Evolutionary conservation across 176 grass and related monocot species (phyloP), one percentile per base, ranked within the genome.

Genomic region (Carex pumila): DNA sequence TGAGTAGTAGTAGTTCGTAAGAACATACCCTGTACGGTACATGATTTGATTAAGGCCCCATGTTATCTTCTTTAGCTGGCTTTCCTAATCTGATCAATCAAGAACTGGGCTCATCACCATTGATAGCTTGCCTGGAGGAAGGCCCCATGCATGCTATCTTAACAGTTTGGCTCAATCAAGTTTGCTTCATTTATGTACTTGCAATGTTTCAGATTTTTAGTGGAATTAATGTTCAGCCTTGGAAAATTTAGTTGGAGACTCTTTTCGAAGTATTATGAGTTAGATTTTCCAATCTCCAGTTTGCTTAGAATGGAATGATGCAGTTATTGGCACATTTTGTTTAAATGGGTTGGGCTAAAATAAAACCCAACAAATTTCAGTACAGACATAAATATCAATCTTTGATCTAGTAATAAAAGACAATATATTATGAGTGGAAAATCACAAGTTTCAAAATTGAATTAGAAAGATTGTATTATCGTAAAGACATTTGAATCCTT

Each of bases 1-100:
- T 36, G 47, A 49, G 47, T 1, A 81, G 53, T 37, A 30, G 13
- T 83, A 36, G 32, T 83, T 65, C 7, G 7, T 9, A 61, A n/a
- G n/a, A n/a, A n/a, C 21, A 32, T 17, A 22, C 22, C 57, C 55
- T 8, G 80, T 83, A 83, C 80, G 30, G 41, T 83, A 83, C 80
- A 83, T 25, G 19, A 81, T n/a, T 65, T 81, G 34, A 82, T 82
- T 65, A 64, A 83, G 62, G 45, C 41, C 64, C 80, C 80, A 83
- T 83, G 58, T 69, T 52, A 65, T 52, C 52, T 78, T 32, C 14
- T 78, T 55, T 31, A 57, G 52, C 49, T 78, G 2, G 32, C 32
- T 65, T 66, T 3, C 19, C 15, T 55, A 55, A 50, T 53, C 71
- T 31, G 32, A 34, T 34, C 72, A 76, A 76, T 76, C 72, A 76